Evolutionary conservation across 2,329 filamentous ascomycete genomes (phyloP), one percentile per base, ranked within the genome.

Genomic region (Leptographium radiaticola): DNA sequence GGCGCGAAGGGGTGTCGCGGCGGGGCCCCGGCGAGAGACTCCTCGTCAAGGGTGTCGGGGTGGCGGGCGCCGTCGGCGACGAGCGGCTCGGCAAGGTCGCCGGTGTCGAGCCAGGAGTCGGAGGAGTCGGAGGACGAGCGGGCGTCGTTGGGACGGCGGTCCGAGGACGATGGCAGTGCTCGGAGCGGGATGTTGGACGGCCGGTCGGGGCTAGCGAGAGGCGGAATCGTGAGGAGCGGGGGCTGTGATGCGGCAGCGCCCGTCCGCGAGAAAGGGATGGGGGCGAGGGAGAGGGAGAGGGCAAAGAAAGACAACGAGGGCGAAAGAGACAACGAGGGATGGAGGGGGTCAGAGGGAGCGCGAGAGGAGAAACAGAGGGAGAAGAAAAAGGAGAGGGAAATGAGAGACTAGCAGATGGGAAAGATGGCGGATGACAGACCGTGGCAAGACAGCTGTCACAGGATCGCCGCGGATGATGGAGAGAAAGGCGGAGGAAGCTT

Each of bases 31-130:
- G 75, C 74, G 62, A 83, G 73, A 53, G 77, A 71, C 62, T 81
- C 77, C 63, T 76, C 79, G 67, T 87, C 81, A 55, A 85, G 70
- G 61, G 82, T 82, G 62, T 81, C 74, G 64, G 76, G 75, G 56
- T 91, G 75, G 63, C 80, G 83, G 62, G 82, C 79, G 70, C 91
- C 82, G 64, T 83, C 82, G 63, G 83, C 81, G 64, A 81, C 86
- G 62, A 90, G 77, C 76, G 94, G 91, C 73, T 96, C 91, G 64
- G 88, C 89, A 63, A 97, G 81, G 70, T 97, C 93, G 65, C 89
- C 91, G 46, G 91, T 95, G 69, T 96, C 89, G 66, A 87, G 90
- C 89, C 89, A 96, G 62, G 87, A 81, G 64, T 70, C 70, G 60
- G 67, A 69, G 61, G 78, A 80, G 60, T 67, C 65, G 60, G 76